Conservation (phyloP, 2,329 filamentous ascomycete genomes). For the Harringtonia aguacate region DNA sequence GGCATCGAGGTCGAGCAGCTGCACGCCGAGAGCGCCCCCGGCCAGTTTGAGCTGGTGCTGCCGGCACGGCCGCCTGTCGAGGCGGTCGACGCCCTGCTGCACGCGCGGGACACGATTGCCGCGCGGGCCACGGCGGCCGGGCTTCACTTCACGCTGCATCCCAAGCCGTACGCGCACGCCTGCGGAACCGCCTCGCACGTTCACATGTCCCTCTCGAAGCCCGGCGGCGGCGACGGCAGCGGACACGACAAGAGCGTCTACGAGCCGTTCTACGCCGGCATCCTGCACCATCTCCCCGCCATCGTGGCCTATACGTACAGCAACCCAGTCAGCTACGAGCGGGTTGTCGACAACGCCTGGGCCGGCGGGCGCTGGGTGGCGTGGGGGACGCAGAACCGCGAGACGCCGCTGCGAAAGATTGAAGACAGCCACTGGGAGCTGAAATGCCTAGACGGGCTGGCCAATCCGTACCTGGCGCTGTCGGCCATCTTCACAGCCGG, state of each 20-base stretch:
- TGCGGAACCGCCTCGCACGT: conserved; percentile 59
- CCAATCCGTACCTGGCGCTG: conserved; percentile 66
- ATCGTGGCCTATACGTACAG: conserved; percentile 61
- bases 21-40: conserved; percentile 61
- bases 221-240: conserved; percentile 15
- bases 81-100: conserved; percentile 62
- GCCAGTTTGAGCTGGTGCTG: conserved; percentile 71
- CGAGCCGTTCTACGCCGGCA: conserved; percentile 59
- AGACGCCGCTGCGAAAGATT: conserved; percentile 61
- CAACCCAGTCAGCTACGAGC: conserved; percentile 55
- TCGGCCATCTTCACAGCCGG: conserved; percentile 52
- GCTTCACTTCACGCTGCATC: conserved; percentile 61
- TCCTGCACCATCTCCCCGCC: conserved; percentile 54
- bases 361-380: conserved; percentile 67
- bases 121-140: conserved; percentile 51
- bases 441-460: conserved; percentile 66
- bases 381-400: conserved; percentile 76
- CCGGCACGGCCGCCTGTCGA: conserved; percentile 50
- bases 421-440: conserved; percentile 63
- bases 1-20: conserved; percentile 61
- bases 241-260: conserved; percentile 27
- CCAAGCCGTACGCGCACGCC: conserved; percentile 49
- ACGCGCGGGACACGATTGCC: conserved; percentile 58
- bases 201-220: conserved; percentile 54
- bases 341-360: conserved; percentile 61